phyloP scores from a whole-genome alignment of 805 yeast species.

The Brettanomyces bruxellensis region DNA sequence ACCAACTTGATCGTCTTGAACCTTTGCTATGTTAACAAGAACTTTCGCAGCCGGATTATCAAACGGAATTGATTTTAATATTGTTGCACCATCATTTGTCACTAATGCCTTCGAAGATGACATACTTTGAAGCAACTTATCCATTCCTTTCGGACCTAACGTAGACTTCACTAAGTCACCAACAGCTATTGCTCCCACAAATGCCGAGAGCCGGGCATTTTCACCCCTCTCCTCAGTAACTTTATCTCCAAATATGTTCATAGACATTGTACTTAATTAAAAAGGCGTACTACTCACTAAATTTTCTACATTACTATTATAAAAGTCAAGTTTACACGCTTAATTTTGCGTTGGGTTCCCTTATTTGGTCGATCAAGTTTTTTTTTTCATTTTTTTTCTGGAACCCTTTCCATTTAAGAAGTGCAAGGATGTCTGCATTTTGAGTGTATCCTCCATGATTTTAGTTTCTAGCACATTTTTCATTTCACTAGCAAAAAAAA shows the following conservation, averaged over 20 bases:
- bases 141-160: conserved; percentile 99
- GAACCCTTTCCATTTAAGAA: too few species aligned
- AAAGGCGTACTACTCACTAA: too few species aligned
- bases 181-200: conserved; percentile 98
- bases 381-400: too few species aligned
- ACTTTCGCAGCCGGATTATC: conserved; percentile 98
- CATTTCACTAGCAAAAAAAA: too few species aligned
- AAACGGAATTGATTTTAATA: conserved; percentile 84
- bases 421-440: too few species aligned
- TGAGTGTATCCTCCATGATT: too few species aligned
- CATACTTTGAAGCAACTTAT: conserved; percentile 83
- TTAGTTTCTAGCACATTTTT: too few species aligned
- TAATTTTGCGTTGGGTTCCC: too few species aligned
- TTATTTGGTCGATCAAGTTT: too few species aligned
- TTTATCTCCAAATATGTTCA: conserved; percentile 93
- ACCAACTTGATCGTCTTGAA: conserved; percentile 97
- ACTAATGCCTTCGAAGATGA: conserved; percentile 70
- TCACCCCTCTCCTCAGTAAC: conserved; percentile 97
- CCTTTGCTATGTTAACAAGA: conserved; percentile 86
- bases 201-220: conserved; percentile 94
- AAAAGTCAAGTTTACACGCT: too few species aligned
- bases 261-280: conserved; percentile 39
- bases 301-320: too few species aligned
- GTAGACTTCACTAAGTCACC: conserved; percentile 94
- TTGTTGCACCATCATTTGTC: conserved; percentile 98